These are phyloP conservation scores for Amaranthus hypochondriacus DNA, from an alignment of 148 eudicot genomes.

Conservation along the genomic window DNA sequence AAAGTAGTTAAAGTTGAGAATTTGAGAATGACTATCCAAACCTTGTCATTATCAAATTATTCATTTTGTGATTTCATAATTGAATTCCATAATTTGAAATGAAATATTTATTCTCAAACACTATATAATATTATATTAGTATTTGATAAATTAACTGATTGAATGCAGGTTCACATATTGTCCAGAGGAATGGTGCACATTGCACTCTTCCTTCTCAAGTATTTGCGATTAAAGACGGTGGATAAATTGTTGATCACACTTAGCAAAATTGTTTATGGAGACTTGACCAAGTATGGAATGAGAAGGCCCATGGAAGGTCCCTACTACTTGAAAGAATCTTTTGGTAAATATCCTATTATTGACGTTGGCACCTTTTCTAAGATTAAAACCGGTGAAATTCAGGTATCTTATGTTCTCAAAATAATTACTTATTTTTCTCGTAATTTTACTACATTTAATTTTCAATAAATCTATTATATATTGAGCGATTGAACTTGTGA, in stretches of 20 bases:
- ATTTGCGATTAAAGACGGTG: slow-evolving; percentile 32
- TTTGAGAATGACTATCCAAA: no score
- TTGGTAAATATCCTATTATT: slow-evolving; percentile 65
- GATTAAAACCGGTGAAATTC: slow-evolving; percentile 56
- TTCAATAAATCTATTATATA: no score
- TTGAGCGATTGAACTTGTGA: no score
- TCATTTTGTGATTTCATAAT: no score
- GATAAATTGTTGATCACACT: slow-evolving; percentile 52
- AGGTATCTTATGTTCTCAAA: slow-evolving; percentile 30
- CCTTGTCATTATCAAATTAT: no score
- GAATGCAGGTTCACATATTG: slow-evolving; percentile 56
- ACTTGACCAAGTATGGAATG: slow-evolving; percentile 54
- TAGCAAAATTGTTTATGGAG: slow-evolving; percentile 54
- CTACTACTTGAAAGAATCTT: slow-evolving; percentile 40
- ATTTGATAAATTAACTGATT: no score
- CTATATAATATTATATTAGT: no score
- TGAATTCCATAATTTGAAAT: no score
- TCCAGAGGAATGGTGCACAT: slow-evolving; percentile 38
- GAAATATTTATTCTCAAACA: no score
- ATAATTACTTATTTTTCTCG: no score
- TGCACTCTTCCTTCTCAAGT: slow-evolving; percentile 37
- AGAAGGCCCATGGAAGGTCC: slow-evolving; percentile 69
- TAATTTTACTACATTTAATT: no score
- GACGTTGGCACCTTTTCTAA: slow-evolving; percentile 55
- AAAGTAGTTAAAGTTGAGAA: no score